Conservation (phyloP, 495 filamentous ascomycete genomes). For the Penicillium antarcticum region DNA sequence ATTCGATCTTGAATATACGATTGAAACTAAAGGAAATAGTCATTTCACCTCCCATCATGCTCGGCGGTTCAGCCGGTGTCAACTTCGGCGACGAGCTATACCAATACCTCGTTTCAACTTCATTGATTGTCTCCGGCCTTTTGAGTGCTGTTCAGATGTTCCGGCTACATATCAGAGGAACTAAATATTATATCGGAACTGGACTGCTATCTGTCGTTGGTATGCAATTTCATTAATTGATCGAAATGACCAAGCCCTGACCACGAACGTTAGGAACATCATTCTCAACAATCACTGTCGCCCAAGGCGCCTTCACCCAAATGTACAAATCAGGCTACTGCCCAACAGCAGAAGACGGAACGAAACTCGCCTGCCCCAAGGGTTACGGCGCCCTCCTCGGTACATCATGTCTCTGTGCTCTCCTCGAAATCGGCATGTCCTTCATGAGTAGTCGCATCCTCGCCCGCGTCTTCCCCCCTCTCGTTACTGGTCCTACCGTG, state of each 20-base stretch:
- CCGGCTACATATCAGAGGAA: slow-evolving; percentile 74
- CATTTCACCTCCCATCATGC: slow-evolving; percentile 79
- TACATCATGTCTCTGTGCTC: slow-evolving; percentile 56
- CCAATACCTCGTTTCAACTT: slow-evolving; percentile 86
- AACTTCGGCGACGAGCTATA: slow-evolving; percentile 58
- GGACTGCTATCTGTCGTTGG: slow-evolving; percentile 90
- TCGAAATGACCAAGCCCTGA: too few relatives aligned
- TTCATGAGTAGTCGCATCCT: slow-evolving; percentile 63
- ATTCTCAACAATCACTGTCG: slow-evolving; percentile 84
- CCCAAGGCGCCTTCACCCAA: slow-evolving; percentile 70
- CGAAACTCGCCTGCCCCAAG: slow-evolving; percentile 71
- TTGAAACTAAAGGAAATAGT: slow-evolving; percentile 28
- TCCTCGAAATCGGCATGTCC: slow-evolving; percentile 42
- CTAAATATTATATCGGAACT: slow-evolving; percentile 83
- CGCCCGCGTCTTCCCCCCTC: slow-evolving; percentile 78
- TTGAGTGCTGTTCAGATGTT: slow-evolving; percentile 80
- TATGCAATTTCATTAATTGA: slow-evolving; percentile 28
- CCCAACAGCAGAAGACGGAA: slow-evolving; percentile 59
- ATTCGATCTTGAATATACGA: background rate
- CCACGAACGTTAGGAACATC: slow-evolving; percentile 37
- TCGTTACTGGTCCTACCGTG: slow-evolving; percentile 85
- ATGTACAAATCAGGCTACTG: slow-evolving; percentile 86
- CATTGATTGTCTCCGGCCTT: slow-evolving; percentile 80
- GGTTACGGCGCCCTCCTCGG: slow-evolving; percentile 85
- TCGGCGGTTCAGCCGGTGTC: slow-evolving; percentile 61